Evolutionary conservation across 1,284 basidiomycete species (phyloP), one percentile per base, ranked within the genome.

Genomic region (Fomes fomentarius): DNA sequence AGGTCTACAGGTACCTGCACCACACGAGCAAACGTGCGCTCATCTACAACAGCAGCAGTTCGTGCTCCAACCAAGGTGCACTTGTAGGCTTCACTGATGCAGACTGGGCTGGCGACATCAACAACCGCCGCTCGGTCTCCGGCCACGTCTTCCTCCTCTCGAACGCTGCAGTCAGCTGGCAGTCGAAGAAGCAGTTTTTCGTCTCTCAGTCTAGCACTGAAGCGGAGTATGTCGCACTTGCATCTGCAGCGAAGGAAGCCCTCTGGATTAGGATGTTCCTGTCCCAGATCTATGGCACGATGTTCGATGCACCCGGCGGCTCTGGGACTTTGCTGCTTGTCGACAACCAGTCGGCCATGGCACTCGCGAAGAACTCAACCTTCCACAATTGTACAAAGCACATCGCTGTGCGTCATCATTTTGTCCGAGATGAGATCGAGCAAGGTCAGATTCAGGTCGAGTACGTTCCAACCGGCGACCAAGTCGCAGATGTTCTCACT

Each of bases 191-290:
- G 43, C 69, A 73, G 47, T 40, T 33, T 3, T 57, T 61, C 35
- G 57, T 68, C 22, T 61, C 68, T 1, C 59, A 66, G 1, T 70
- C 65, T 2, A 63, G 54, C 21, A 69, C 63, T 1, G 66, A 70
- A 51, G 56, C 70, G 2, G 69, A 71, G 50, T 61, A 54, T 44
- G 47, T 61, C 25, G 56, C 56, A 5, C 21, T 46, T 5, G 34
- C 52, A 21, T 26, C 34, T 31, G 59, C 53, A 10, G 14, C 50
- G 12, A 49, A 56, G 43, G 50, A 52, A 25, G 47, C 50, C 11
- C 17, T 53, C 24, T 59, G 58, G 58, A 40, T 57, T n/a, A 35
- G 51, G 12, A 25, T 28, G 5, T 28, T 60, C 19, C 49, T 60
- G 39, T 28, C 30, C 14, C 50, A 60, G 24, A 19, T 60, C 34